Percentiles rank a stretch among this genome's conserved stretches.
Evolutionary conservation across 805 yeast genomes (phyloP).

Genomic region (Debaryomyces maramus): DNA sequence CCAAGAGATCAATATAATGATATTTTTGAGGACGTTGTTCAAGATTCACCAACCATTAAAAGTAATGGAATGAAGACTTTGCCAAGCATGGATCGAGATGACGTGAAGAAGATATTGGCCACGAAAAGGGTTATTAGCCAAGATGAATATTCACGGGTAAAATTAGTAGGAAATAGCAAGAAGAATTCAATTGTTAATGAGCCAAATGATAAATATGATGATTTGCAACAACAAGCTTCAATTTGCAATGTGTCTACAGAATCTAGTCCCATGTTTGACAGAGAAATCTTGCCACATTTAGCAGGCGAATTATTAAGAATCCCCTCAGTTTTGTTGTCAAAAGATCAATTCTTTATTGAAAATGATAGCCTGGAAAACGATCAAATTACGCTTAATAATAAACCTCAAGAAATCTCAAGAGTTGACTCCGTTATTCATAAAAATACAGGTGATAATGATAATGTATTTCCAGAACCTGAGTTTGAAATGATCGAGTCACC

Average conservation of each 20-base stretch:
- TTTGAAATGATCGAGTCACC: slow-evolving; percentile 26
- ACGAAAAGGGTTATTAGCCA: slow-evolving; percentile 39
- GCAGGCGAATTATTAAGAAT: slow-evolving; percentile 35
- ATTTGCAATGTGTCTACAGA: slow-evolving; percentile 26
- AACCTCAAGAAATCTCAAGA: slow-evolving; percentile 6
- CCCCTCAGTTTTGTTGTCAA: slow-evolving; percentile 30
- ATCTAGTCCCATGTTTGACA: slow-evolving; percentile 12
- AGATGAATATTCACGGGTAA: slow-evolving; percentile 39
- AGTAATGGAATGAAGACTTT: slow-evolving; percentile 48
- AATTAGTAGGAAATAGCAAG: slow-evolving; percentile 24
- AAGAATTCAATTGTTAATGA: slow-evolving; percentile 27
- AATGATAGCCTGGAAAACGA: slow-evolving; percentile 13
- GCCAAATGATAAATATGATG: slow-evolving; percentile 25
- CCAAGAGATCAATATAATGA: slow-evolving; percentile 42
- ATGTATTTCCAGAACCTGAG: slow-evolving; percentile 35
- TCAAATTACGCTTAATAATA: slow-evolving; percentile 3
- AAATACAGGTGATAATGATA: slow-evolving; percentile 4
- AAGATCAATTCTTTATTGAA: slow-evolving; percentile 31
- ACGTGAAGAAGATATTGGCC: slow-evolving; percentile 40
- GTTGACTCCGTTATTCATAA: slow-evolving; percentile 12
- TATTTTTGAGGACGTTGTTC: slow-evolving; percentile 28
- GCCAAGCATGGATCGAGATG: slow-evolving; percentile 50
- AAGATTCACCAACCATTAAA: slow-evolving; percentile 37
- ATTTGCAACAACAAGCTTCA: slow-evolving; percentile 34
- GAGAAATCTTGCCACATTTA: slow-evolving; percentile 31